Percentiles rank a stretch among this genome's conserved stretches.
Conservation (phyloP, 495 filamentous ascomycete genomes). For the Penicillium maclennaniae region DNA sequence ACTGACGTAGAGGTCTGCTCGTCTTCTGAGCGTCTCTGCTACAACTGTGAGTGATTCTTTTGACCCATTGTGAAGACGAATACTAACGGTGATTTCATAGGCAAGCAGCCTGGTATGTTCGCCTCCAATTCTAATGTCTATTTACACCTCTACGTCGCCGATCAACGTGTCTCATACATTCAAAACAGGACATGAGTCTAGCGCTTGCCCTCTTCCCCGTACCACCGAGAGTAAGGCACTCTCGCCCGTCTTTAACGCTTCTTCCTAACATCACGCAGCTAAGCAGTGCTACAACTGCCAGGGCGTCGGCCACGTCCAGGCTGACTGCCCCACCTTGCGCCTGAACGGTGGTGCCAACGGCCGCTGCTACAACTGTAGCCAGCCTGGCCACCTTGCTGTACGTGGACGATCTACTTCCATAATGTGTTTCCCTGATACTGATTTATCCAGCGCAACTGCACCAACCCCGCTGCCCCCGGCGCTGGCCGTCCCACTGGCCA, state of each 20-base stretch:
- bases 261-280: conserved; percentile 43
- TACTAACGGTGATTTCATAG: conserved; percentile 41
- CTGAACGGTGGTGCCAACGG: conserved; percentile 77
- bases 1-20: conserved; percentile 77
- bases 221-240: conserved; percentile 78
- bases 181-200: conserved; percentile 87
- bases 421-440: background rate
- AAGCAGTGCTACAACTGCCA: conserved; percentile 99
- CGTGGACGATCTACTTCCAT: conserved; percentile 14
- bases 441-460: conserved; percentile 71
- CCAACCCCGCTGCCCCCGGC: conserved; percentile 58
- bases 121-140: background rate
- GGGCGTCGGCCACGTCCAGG: conserved; percentile 96
- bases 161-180: conserved; percentile 31
- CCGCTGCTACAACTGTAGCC: conserved; percentile 94
- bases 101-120: conserved; percentile 77
- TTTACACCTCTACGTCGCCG: conserved; percentile 6
- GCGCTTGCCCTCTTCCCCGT: conserved; percentile 90
- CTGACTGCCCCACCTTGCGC: conserved; percentile 95
- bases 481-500: conserved; percentile 58
- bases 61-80: background rate
- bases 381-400: conserved; percentile 85
- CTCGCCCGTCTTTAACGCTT: background rate
- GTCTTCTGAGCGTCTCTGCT: conserved; percentile 94
- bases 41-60: conserved; percentile 73